Evolutionary conservation across 1,284 basidiomycete genomes (phyloP).

Genomic region (Melampsora americana): DNA sequence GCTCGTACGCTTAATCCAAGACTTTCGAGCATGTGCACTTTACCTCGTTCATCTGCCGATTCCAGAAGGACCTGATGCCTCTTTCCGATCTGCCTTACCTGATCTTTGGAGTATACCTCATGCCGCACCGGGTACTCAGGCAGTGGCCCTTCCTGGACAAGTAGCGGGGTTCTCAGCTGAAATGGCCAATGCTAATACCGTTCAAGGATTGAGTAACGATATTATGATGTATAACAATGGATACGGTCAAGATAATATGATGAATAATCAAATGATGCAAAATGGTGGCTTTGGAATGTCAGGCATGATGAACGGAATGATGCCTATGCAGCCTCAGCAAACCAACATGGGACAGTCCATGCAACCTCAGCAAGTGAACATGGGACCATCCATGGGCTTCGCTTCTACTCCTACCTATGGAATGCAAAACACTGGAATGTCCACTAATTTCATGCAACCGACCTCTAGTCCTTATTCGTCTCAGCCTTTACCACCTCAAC

Average conservation of each 20-base stretch:
- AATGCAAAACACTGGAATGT: constrained; percentile 4
- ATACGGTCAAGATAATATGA: constrained; percentile 3
- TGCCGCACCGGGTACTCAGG: constrained; percentile 30
- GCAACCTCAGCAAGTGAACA: constrained; percentile 20
- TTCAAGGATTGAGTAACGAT: constrained; percentile 40
- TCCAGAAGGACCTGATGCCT: constrained; percentile 41
- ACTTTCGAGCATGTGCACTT: constrained; percentile 40
- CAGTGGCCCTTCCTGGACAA: constrained; percentile 39
- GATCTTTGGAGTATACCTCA: constrained; percentile 44
- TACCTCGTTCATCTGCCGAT: constrained; percentile 43
- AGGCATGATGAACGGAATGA: constrained; percentile 4
- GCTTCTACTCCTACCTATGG: not conserved
- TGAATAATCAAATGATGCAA: constrained; percentile 37
- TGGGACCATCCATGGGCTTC: constrained; percentile 6
- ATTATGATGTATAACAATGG: constrained; percentile 28
- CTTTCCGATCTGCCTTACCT: constrained; percentile 38
- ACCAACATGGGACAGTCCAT: not conserved
- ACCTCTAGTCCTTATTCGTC: not conserved
- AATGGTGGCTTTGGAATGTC: constrained; percentile 20
- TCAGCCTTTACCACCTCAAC: constrained; percentile 39
- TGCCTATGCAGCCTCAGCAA: constrained; percentile 27
- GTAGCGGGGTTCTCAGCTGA: constrained; percentile 38
- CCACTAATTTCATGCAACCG: constrained; percentile 11
- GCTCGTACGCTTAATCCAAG: constrained; percentile 38
- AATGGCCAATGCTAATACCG: constrained; percentile 24